Evolutionary conservation across 176 grass and related monocot genomes (phyloP).

Genomic region (Bonia amplexicaulis): DNA sequence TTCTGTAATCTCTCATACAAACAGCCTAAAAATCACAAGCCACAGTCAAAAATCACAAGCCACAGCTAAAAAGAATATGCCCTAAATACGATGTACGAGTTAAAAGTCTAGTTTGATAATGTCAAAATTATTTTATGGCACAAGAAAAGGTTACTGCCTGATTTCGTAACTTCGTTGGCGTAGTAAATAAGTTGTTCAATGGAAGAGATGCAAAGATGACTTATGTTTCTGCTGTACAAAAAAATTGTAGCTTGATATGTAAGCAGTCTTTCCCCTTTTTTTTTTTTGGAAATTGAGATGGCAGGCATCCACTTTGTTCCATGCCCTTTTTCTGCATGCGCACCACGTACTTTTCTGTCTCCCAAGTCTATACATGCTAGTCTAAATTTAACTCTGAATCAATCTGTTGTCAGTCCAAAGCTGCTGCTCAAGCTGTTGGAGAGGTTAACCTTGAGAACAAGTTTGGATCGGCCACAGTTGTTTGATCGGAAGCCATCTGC

Average conservation of each 20-base stretch:
- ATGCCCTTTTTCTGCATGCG: background rate
- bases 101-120: background rate
- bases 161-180: background rate
- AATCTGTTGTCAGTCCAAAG: conserved; percentile 64
- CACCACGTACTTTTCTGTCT: background rate
- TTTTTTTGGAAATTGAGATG: background rate
- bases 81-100: background rate
- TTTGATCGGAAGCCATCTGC: background rate
- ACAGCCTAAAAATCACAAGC: no score
- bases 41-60: no score
- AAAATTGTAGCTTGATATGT: background rate
- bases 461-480: conserved; percentile 39
- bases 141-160: background rate
- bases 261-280: background rate
- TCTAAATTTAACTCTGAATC: background rate
- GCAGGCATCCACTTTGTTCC: background rate
- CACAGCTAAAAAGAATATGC: no score
- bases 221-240: background rate
- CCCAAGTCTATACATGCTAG: background rate
- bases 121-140: background rate
- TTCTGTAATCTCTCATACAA: no score
- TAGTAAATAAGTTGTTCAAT: background rate
- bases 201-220: background rate
- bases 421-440: conserved; percentile 74
- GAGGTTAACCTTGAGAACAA: conserved; percentile 71